A percentile compares a stretch with the other conserved stretches of the same genome.
phyloP scores from a whole-genome alignment of 441 rosid genomes.

The Populus trichocarpa region DNA sequence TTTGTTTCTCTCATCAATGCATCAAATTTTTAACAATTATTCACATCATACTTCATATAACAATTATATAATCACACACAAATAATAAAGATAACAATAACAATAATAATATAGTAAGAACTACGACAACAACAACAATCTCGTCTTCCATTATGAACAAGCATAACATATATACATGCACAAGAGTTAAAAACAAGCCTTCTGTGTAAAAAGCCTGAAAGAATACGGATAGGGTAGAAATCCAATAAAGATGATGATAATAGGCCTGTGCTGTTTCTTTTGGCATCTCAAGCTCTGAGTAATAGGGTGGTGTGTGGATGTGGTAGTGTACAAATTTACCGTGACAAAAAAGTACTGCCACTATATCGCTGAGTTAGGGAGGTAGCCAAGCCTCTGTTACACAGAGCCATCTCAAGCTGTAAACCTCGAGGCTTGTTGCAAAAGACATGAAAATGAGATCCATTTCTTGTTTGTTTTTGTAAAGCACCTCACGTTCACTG shows the following conservation, averaged over 20 bases:
- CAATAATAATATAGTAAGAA: neutral
- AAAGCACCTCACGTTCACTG: slow-evolving; percentile 6
- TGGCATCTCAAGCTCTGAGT: slow-evolving; percentile 13
- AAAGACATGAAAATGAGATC: slow-evolving; percentile 21
- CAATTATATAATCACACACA: no score
- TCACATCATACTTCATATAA: no score
- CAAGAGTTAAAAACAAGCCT: neutral
- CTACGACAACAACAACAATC: neutral
- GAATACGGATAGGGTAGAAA: slow-evolving; percentile 23
- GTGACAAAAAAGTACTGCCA: slow-evolving; percentile 5
- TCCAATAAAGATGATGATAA: slow-evolving; percentile 28
- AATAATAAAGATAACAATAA: no score
- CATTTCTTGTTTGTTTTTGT: slow-evolving; percentile 23
- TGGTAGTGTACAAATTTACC: slow-evolving; percentile 14
- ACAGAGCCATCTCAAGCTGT: slow-evolving; percentile 8
- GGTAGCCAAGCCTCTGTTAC: slow-evolving; percentile 1
- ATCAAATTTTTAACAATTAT: no score
- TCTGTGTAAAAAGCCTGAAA: neutral
- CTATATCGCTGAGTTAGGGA: neutral
- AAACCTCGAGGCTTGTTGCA: slow-evolving; percentile 23
- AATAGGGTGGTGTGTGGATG: slow-evolving; percentile 8
- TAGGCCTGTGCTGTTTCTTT: slow-evolving; percentile 17
- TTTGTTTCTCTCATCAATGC: no score
- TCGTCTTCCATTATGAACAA: neutral
- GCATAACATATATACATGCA: neutral